A percentile compares a stretch with the other conserved stretches of the same genome.
These are phyloP conservation scores for Tylopilus subfusipes DNA, from an alignment of 768 basidiomycete species.

Conservation along the genomic window DNA sequence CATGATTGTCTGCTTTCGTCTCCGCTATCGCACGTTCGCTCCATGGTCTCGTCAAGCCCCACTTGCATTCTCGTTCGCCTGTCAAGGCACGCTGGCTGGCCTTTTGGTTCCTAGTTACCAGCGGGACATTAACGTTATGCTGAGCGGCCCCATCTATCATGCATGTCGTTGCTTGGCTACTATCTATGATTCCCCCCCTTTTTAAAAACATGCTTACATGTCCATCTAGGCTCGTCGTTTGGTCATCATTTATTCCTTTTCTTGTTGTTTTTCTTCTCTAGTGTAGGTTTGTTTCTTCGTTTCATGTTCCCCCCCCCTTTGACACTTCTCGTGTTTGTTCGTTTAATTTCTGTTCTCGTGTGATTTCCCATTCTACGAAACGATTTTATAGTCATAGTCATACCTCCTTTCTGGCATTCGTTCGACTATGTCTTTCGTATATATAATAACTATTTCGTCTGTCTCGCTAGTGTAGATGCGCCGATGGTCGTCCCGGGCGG, in stretches of 20 bases:
- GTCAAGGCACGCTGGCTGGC: conserved; percentile 12
- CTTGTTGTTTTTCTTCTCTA: conserved; percentile 15
- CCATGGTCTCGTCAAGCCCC: conserved; percentile 22
- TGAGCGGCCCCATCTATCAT: conserved; percentile 19
- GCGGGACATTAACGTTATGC: conserved; percentile 29
- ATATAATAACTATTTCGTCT: conserved; percentile 32
- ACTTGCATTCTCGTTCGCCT: conserved; percentile 18
- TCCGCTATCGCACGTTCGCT: conserved; percentile 24
- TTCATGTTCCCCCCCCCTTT: conserved; percentile 1
- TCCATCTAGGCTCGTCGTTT: conserved; percentile 24
- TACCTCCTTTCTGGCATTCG: conserved; percentile 18
- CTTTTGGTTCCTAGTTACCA: conserved; percentile 9
- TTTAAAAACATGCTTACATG: conserved; percentile 25
- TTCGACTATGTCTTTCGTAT: conserved; percentile 23
- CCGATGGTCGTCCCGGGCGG: conserved; percentile 1
- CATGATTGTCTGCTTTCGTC: conserved; percentile 28
- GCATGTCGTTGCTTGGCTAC: conserved; percentile 21
- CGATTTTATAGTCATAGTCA: conserved; percentile 16
- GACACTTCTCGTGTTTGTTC: background rate
- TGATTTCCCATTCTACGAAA: conserved; percentile 14
- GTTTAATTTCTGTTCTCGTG: conserved; percentile 8
- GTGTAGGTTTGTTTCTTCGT: conserved; percentile 6
- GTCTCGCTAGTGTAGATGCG: conserved; percentile 30
- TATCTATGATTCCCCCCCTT: conserved; percentile 27
- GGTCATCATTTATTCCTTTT: conserved; percentile 27